Percentiles rank a stretch among this genome's conserved stretches.
These are phyloP conservation scores for Nemania sp. DNA, from an alignment of 2,329 filamentous ascomycete genomes.

Conservation along the genomic window DNA sequence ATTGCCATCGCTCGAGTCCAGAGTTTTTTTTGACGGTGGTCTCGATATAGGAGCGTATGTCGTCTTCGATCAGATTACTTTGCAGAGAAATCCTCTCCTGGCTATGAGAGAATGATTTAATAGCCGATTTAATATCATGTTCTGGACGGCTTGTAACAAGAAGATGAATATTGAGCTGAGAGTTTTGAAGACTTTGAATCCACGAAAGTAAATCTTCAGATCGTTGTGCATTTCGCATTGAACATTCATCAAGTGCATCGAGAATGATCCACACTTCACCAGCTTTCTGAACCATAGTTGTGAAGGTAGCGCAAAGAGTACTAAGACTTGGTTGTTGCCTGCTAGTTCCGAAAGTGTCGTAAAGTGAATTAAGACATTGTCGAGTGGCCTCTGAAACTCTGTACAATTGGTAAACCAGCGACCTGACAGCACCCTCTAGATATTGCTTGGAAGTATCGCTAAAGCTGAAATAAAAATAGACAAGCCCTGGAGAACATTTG, in stretches of 20 bases:
- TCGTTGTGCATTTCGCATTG: slow-evolving; percentile 2
- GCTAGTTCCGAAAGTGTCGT: background rate
- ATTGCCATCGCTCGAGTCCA: slow-evolving; percentile 31
- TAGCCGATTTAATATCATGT: slow-evolving; percentile 29
- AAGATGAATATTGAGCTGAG: slow-evolving; percentile 19
- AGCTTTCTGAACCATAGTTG: slow-evolving; percentile 24
- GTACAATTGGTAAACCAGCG: slow-evolving; percentile 43
- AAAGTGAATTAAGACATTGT: slow-evolving; percentile 26
- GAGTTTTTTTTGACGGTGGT: slow-evolving; percentile 25
- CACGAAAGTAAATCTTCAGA: slow-evolving; percentile 20
- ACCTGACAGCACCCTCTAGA: slow-evolving; percentile 41
- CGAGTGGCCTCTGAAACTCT: slow-evolving; percentile 21
- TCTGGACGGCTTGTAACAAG: slow-evolving; percentile 35
- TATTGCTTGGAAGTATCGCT: slow-evolving; percentile 43
- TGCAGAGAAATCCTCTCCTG: slow-evolving; percentile 30
- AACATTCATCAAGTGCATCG: slow-evolving; percentile 40
- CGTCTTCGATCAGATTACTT: slow-evolving; percentile 26
- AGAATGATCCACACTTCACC: slow-evolving; percentile 34
- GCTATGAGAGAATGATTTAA: slow-evolving; percentile 19
- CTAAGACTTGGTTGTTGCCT: background rate
- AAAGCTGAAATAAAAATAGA: slow-evolving; percentile 47
- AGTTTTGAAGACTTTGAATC: slow-evolving; percentile 10
- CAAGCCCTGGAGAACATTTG: slow-evolving; percentile 9
- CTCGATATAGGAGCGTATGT: slow-evolving; percentile 36
- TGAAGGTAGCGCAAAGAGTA: background rate